These are phyloP conservation scores for Laburnicola sp. DNA, from an alignment of 2,329 filamentous ascomycete genomes.

Conservation along the genomic window DNA sequence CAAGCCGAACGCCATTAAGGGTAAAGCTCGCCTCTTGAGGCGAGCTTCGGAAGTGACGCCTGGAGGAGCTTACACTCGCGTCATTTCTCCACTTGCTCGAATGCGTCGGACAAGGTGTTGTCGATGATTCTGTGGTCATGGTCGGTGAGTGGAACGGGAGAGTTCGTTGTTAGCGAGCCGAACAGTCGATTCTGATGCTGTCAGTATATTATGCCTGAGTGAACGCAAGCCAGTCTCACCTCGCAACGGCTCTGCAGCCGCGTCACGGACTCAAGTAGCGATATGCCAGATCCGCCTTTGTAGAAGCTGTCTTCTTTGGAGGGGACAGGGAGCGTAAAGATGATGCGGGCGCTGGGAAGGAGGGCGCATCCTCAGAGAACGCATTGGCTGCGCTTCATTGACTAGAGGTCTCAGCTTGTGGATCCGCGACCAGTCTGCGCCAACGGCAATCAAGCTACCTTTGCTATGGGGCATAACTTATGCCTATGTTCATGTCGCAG, in stretches of 20 bases:
- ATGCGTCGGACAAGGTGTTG: constrained; percentile 17
- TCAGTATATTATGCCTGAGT: constrained; percentile 12
- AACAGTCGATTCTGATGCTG: constrained; percentile 14
- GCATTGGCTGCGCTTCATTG: constrained; percentile 8
- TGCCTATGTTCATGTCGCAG: no score
- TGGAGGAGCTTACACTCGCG: constrained; percentile 6
- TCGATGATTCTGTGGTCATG: constrained; percentile 15
- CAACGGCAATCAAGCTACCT: no score
- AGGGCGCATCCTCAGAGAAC: constrained; percentile 9
- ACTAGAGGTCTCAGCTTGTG: not conserved
- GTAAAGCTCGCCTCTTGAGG: constrained; percentile 4
- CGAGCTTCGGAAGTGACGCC: constrained; percentile 1
- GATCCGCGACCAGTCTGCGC: no score
- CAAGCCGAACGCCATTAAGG: constrained; percentile 6
- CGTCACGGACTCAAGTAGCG: constrained; percentile 12
- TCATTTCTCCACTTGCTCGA: constrained; percentile 20
- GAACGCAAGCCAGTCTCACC: constrained; percentile 10
- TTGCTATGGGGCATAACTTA: no score
- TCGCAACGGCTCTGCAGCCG: constrained; percentile 18
- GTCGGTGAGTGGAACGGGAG: constrained; percentile 16
- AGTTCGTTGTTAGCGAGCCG: constrained; percentile 9
- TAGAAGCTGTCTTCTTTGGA: constrained; percentile 14
- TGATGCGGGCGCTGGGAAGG: constrained; percentile 7
- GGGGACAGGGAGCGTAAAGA: constrained; percentile 15
- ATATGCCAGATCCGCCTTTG: constrained; percentile 16